Conservation (phyloP, 169 alveolate species). For the Plasmodium malariae region DNA sequence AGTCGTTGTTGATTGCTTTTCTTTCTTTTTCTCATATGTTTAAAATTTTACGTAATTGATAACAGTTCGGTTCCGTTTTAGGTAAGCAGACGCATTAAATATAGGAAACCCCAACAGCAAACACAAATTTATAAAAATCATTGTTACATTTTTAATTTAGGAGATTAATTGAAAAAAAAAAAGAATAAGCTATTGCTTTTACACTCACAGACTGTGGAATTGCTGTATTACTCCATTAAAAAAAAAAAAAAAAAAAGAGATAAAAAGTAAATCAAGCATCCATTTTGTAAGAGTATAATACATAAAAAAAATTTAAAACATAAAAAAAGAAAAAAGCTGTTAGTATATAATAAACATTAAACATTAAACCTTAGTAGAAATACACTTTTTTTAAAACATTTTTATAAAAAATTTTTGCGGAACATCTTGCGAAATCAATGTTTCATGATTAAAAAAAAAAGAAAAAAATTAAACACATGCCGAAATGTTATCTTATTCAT, state of each 20-base stretch:
- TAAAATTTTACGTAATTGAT: conserved; percentile 30
- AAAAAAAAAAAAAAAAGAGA: conserved; percentile 1
- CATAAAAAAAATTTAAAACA: neutral
- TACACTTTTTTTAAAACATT: too few relatives aligned
- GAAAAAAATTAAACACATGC: too few relatives aligned
- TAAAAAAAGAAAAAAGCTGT: too few relatives aligned
- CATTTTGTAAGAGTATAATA: neutral
- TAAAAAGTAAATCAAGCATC: neutral
- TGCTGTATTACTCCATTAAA: conserved; percentile 7
- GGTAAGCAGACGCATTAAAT: conserved; percentile 30
- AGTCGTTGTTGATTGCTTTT: too few relatives aligned
- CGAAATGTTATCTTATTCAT: too few relatives aligned
- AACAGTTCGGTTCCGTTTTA: conserved; percentile 14
- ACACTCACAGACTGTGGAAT: neutral
- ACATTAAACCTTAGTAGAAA: too few relatives aligned
- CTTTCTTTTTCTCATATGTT: neutral
- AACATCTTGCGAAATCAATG: too few relatives aligned
- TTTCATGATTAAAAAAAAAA: too few relatives aligned
- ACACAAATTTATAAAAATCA: conserved; percentile 31
- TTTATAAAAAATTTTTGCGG: too few relatives aligned
- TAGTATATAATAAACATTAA: too few relatives aligned
- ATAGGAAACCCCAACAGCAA: conserved; percentile 8
- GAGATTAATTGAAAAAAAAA: neutral
- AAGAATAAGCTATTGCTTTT: neutral
- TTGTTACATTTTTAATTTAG: conserved; percentile 38